These are phyloP conservation scores for Venturia carpophila DNA, from an alignment of 2,329 filamentous ascomycete genomes.

Conservation along the genomic window DNA sequence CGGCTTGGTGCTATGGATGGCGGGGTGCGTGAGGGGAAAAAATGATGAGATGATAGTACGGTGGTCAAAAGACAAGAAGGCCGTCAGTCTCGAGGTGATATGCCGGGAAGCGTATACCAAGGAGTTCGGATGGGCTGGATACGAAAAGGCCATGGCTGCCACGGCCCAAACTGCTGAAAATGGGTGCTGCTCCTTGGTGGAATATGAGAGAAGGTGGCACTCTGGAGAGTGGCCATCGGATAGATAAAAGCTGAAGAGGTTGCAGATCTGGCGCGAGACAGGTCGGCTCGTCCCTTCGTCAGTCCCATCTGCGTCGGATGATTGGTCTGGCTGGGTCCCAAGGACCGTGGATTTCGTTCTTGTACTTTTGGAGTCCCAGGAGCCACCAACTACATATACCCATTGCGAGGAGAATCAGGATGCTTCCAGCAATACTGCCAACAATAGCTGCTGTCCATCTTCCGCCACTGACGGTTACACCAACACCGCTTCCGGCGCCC, in stretches of 20 bases:
- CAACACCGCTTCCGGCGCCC: conserved; percentile 72
- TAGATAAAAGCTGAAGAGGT: background rate
- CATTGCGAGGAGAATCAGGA: conserved; percentile 71
- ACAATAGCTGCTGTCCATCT: conserved; percentile 53
- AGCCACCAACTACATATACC: conserved; percentile 97
- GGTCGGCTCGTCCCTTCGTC: conserved; percentile 19
- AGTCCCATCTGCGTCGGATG: conserved; percentile 59
- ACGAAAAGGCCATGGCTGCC: background rate
- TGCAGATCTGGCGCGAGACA: background rate
- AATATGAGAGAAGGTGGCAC: conserved; percentile 17
- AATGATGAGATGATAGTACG: conserved; percentile 21
- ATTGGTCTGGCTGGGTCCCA: conserved; percentile 94
- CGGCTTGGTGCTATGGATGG: conserved; percentile 30
- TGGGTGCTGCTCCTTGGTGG: conserved; percentile 13
- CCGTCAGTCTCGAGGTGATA: conserved; percentile 15
- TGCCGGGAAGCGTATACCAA: background rate
- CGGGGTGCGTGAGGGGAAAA: conserved; percentile 21
- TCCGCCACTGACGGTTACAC: conserved; percentile 46
- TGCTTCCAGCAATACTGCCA: conserved; percentile 67
- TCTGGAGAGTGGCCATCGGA: conserved; percentile 11
- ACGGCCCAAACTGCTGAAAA: conserved; percentile 3
- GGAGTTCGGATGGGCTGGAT: conserved; percentile 3
- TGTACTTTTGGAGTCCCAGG: conserved; percentile 94
- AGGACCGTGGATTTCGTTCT: conserved; percentile 95
- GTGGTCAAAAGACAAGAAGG: conserved; percentile 8